Percentiles rank a stretch among this genome's conserved stretches.
These are phyloP conservation scores for Berberis thunbergii DNA, from an alignment of 164 flowering plant species.

Conservation along the genomic window DNA sequence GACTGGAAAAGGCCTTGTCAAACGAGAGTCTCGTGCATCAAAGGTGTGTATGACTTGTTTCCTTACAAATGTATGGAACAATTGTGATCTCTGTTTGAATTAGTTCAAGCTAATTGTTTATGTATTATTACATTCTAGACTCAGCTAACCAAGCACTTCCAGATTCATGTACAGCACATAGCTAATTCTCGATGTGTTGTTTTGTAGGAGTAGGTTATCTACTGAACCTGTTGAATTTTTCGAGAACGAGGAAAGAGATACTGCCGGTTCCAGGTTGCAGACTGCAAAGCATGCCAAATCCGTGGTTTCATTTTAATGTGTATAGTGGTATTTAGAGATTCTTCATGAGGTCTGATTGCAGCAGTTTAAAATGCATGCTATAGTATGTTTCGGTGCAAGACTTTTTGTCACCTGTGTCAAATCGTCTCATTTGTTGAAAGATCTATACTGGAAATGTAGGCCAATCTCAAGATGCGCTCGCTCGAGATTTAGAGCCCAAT, in stretches of 20 bases:
- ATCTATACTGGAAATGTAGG: no score
- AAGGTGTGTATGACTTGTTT: not conserved
- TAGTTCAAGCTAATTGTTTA: not conserved
- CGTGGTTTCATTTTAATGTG: slow-evolving; percentile 22
- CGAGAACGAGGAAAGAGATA: slow-evolving; percentile 52
- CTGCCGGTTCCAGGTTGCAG: slow-evolving; percentile 45
- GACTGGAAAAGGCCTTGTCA: slow-evolving; percentile 86
- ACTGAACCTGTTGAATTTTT: slow-evolving; percentile 29
- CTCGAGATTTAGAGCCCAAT: no score
- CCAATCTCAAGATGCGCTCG: no score
- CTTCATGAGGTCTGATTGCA: no score
- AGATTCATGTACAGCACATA: not conserved
- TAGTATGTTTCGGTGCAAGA: no score
- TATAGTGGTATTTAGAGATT: not conserved
- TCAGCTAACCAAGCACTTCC: not conserved
- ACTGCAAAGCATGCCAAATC: slow-evolving; percentile 30
- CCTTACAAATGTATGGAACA: not conserved
- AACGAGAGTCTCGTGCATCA: slow-evolving; percentile 17
- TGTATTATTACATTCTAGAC: not conserved
- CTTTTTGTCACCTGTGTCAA: no score
- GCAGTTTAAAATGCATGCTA: no score
- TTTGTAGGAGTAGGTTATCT: slow-evolving; percentile 28
- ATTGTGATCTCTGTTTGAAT: not conserved
- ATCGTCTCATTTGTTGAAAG: no score
- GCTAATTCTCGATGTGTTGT: not conserved